Conservation (phyloP, 306 rosid species). For the Pyrus bretschneideri region DNA sequence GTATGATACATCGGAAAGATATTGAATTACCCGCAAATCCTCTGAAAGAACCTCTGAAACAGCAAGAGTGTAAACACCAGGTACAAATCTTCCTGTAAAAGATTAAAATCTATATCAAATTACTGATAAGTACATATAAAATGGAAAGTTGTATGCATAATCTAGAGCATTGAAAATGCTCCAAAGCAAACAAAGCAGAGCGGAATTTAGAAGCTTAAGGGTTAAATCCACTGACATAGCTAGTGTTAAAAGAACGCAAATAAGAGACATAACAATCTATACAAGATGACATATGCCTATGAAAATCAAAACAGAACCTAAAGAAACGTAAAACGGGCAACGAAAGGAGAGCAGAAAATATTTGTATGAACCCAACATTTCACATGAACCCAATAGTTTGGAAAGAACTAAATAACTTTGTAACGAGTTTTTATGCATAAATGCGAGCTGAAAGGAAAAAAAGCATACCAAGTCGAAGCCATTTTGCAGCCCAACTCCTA, state of each 20-base stretch:
- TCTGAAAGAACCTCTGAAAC: slow-evolving; percentile 94
- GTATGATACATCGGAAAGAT: neutral
- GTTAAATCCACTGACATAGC: neutral
- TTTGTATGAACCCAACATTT: too few species aligned
- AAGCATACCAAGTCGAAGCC: slow-evolving; percentile 78
- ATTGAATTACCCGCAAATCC: slow-evolving; percentile 59
- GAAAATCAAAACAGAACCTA: neutral
- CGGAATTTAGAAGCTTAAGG: neutral
- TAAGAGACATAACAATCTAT: neutral
- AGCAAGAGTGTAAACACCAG: slow-evolving; percentile 92
- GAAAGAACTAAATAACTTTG: too few species aligned
- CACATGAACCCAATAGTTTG: neutral
- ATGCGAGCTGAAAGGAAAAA: neutral
- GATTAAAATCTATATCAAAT: neutral
- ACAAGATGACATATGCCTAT: neutral
- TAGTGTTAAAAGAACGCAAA: neutral
- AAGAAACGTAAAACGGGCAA: neutral
- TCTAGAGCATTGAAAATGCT: neutral
- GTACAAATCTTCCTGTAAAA: slow-evolving; percentile 64
- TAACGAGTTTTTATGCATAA: too few species aligned
- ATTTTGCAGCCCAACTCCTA: slow-evolving; percentile 90
- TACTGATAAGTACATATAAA: neutral
- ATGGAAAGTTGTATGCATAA: neutral
- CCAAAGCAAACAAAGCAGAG: neutral
- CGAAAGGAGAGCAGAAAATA: neutral